These are phyloP conservation scores for Hypoxylon sp. DNA, from an alignment of 2,329 filamentous ascomycete species.

Conservation along the genomic window DNA sequence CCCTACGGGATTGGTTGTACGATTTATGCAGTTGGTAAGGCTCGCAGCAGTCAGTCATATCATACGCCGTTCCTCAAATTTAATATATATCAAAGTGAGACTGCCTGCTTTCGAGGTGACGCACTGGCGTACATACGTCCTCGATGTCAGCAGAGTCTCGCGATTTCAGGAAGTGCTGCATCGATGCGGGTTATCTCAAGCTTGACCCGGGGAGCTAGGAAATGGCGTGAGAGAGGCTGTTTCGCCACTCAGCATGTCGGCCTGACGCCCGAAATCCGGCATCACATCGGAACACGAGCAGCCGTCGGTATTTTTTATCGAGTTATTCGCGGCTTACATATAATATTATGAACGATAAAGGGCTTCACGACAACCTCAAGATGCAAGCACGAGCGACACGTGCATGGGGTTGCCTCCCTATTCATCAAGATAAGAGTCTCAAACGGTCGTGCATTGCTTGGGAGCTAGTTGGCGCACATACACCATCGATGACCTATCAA, in stretches of 20 bases:
- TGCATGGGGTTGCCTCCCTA: no score
- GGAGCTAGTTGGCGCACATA: no score
- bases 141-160: constrained; percentile 1
- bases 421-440: no score
- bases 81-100: constrained; percentile 15
- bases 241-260: constrained; percentile 3
- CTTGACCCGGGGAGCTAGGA: no score
- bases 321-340: constrained; percentile 2
- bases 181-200: not conserved
- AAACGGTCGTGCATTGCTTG: no score
- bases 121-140: constrained; percentile 21
- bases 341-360: constrained; percentile 6
- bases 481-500: no score
- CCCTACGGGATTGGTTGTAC: not conserved
- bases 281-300: not conserved
- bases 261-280: constrained; percentile 12
- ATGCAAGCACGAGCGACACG: no score
- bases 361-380: no score
- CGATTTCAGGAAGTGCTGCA: constrained; percentile 2
- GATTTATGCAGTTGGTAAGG: not conserved
- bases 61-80: constrained; percentile 5
- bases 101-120: constrained; percentile 4
- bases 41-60: constrained; percentile 1
- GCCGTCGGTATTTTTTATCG: not conserved
- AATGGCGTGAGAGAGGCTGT: no score